Percentiles rank a stretch among this genome's conserved stretches.
Conservation (phyloP, 495 filamentous ascomycete species). For the Cetradonia linearis region DNA sequence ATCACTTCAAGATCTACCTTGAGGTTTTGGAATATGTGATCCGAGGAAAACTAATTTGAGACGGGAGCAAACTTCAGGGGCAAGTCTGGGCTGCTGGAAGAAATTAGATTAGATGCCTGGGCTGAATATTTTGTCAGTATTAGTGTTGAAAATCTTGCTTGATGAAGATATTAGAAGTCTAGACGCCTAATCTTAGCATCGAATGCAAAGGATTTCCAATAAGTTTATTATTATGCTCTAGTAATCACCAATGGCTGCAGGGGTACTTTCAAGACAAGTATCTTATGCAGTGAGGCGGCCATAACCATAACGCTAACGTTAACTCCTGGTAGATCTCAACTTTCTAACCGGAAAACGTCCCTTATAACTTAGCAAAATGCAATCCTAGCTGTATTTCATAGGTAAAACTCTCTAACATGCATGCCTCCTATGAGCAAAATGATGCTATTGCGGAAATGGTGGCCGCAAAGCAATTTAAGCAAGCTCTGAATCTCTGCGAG, state of each 20-base stretch:
- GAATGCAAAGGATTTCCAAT: background rate
- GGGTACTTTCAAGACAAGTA: background rate
- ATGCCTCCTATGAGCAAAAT: constrained; percentile 44
- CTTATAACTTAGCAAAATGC: background rate
- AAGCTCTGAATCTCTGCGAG: constrained; percentile 49
- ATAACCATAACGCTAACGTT: background rate
- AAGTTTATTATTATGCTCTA: background rate
- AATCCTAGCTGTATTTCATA: background rate
- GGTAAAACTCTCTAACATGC: constrained; percentile 12
- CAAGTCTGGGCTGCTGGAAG: background rate
- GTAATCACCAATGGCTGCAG: background rate
- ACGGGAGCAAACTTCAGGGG: background rate
- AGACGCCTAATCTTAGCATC: background rate
- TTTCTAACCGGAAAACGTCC: background rate
- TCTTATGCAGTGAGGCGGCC: background rate
- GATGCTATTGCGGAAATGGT: constrained; percentile 50
- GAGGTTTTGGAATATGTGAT: background rate
- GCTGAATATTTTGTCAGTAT: background rate
- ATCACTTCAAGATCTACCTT: background rate
- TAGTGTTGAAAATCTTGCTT: background rate
- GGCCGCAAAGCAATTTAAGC: constrained; percentile 46
- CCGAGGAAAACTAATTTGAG: background rate
- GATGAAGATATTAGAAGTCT: background rate
- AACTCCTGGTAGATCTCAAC: background rate
- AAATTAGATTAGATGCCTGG: background rate